Evolutionary conservation across 176 grass and related monocot species (phyloP), one percentile per base, ranked within the genome.

Genomic region (Pontederia crassipes): DNA sequence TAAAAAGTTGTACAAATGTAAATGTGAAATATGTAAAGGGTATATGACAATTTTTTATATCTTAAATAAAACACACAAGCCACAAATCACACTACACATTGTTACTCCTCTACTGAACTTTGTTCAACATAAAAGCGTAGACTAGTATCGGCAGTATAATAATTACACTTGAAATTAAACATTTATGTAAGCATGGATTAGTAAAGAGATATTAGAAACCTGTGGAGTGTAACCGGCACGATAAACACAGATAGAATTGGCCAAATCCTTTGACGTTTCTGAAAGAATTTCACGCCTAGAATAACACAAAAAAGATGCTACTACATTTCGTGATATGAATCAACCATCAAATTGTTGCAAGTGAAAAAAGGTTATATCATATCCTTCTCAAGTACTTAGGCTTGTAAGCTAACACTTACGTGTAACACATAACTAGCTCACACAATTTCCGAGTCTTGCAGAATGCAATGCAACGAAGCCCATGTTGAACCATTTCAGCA

Each of bases 391-490:
- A 6, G 29, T 4, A 58, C 56, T 28, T 64, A 52, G 28, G 40
- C 20, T 56, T 12, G 11, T 46, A 56, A 55, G 16, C 26, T 4
- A 51, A 56, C n/a, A 47, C 86, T 84, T 85, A 96, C 91, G 91
- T 96, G 81, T 96, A 84, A 74, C 71, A 73, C 45, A 96, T 80
- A 60, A 90, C 86, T 79, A 96, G 69, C 76, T 96, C 91, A 40
- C 86, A 84, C 24, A 96, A 66, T 64, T 85, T 96, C 66, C 86
- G 82, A 32, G 80, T 87, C 83, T 96, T 96, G 71, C 91, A 96
- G 68, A 96, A 96, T 15, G 86, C 91, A 78, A 96, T 96, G 74
- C 91, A 90, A 62, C 87, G 83, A 69, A 96, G 91, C 45, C 91
- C 86, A 72, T 96, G 91, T 66, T 85, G 91, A 81, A 96, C 91